phyloP scores from a whole-genome alignment of 345 rosid species.

The Linum tenue region DNA sequence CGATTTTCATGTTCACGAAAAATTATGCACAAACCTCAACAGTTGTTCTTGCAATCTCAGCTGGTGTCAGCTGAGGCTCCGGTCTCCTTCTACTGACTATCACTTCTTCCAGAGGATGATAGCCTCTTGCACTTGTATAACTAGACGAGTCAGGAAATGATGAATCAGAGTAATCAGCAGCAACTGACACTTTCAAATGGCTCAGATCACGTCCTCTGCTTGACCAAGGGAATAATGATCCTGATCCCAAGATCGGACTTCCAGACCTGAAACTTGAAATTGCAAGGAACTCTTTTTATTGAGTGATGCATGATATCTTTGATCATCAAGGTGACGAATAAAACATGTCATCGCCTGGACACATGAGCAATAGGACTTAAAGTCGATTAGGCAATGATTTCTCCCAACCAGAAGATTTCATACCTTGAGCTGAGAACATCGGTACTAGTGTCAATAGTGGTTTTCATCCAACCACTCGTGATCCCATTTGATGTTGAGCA shows the following conservation, averaged over 20 bases:
- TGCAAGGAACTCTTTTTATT: not conserved
- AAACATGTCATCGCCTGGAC: too few species aligned
- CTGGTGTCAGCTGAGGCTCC: slow-evolving; percentile 53
- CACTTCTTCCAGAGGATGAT: slow-evolving; percentile 90
- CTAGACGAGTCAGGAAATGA: slow-evolving; percentile 70
- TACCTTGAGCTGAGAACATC: slow-evolving; percentile 49
- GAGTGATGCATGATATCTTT: not conserved
- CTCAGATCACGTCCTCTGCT: slow-evolving; percentile 45
- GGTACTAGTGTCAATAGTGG: slow-evolving; percentile 37
- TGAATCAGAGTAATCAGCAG: slow-evolving; percentile 95
- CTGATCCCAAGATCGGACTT: slow-evolving; percentile 42
- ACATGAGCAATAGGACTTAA: too few species aligned
- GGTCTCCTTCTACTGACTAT: slow-evolving; percentile 46
- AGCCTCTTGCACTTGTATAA: slow-evolving; percentile 42
- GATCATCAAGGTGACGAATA: not conserved
- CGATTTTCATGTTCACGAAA: slow-evolving; percentile 1
- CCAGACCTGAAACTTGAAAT: slow-evolving; percentile 41
- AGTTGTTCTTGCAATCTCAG: slow-evolving; percentile 82
- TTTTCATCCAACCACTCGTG: slow-evolving; percentile 28
- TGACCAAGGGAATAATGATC: slow-evolving; percentile 39
- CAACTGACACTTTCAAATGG: slow-evolving; percentile 74
- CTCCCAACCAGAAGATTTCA: not conserved
- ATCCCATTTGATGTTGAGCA: slow-evolving; percentile 31
- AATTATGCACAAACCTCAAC: slow-evolving; percentile 47
- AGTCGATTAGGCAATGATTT: too few species aligned